A percentile compares a stretch with the other conserved stretches of the same genome.
Evolutionary conservation across 2,329 filamentous ascomycete genomes (phyloP).

Genomic region (Hymenoscyphus albidus): DNA sequence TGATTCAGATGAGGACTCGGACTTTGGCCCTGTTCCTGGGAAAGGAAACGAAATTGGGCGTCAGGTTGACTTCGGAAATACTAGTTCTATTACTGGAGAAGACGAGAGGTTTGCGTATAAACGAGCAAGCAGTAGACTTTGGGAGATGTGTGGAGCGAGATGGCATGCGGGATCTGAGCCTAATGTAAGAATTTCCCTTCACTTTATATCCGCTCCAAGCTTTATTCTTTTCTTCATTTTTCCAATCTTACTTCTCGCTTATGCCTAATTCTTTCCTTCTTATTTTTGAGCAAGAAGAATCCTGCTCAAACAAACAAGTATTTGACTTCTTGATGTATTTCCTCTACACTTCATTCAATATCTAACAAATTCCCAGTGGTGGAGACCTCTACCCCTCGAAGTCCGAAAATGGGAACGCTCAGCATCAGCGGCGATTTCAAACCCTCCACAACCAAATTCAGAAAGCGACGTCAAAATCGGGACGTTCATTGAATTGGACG

Average conservation of each 20-base stretch:
- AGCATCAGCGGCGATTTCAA: neutral
- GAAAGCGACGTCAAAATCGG: conserved; percentile 41
- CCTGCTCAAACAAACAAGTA: neutral
- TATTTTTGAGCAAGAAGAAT: neutral
- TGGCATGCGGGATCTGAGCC: conserved; percentile 64
- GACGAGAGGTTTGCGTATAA: conserved; percentile 81
- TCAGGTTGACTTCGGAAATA: conserved; percentile 59
- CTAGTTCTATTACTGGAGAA: conserved; percentile 69
- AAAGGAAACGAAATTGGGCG: conserved; percentile 38
- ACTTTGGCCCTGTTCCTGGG: conserved; percentile 42
- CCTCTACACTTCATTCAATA: neutral
- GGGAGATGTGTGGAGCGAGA: conserved; percentile 71
- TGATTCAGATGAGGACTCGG: conserved; percentile 55
- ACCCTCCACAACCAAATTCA: neutral
- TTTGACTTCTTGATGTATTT: too few species aligned
- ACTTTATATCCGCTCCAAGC: neutral
- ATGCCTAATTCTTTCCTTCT: neutral
- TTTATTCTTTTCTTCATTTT: neutral
- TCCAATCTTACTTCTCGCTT: neutral
- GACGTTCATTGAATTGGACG: conserved; percentile 40
- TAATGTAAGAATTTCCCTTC: conserved; percentile 24
- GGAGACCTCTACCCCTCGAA: conserved; percentile 60
- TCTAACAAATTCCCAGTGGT: conserved; percentile 46
- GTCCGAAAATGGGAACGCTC: conserved; percentile 63
- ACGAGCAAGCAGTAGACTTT: conserved; percentile 70